These are phyloP conservation scores for Lentinula raphanica DNA, from an alignment of 768 basidiomycete genomes.

Conservation along the genomic window DNA sequence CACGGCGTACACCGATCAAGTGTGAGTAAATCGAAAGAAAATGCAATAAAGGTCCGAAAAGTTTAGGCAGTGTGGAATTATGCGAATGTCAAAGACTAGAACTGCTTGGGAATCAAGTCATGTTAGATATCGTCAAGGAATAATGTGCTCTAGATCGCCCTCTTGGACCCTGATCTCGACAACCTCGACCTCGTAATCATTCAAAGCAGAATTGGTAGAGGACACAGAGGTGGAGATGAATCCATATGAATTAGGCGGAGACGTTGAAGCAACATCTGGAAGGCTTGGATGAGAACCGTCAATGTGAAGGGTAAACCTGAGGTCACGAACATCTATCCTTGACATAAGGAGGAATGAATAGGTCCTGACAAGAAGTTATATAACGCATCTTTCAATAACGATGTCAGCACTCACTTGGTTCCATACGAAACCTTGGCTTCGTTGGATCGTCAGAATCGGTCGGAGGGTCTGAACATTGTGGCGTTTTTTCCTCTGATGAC, in stretches of 20 bases:
- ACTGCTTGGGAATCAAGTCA: no score
- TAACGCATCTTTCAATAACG: background rate
- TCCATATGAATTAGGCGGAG: conserved; percentile 64
- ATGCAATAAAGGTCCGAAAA: no score
- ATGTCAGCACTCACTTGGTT: conserved; percentile 63
- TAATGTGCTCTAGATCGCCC: conserved; percentile 71
- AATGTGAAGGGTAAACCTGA: conserved; percentile 15
- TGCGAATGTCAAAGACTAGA: no score
- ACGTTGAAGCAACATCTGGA: conserved; percentile 77
- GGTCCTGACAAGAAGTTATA: conserved; percentile 44
- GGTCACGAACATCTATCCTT: conserved; percentile 80
- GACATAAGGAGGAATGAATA: conserved; percentile 85
- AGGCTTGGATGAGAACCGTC: conserved; percentile 4
- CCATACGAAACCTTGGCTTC: conserved; percentile 88
- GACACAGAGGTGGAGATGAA: conserved; percentile 67
- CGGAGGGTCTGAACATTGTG: conserved; percentile 53
- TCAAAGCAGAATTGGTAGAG: conserved; percentile 59
- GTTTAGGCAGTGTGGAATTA: no score
- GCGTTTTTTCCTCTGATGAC: conserved; percentile 50
- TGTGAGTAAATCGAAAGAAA: no score
- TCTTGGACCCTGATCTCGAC: conserved; percentile 83
- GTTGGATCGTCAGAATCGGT: conserved; percentile 82
- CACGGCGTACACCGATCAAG: no score
- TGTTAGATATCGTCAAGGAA: no score
- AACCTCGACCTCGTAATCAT: conserved; percentile 81